Percentiles rank a stretch among this genome's conserved stretches.
phyloP scores from a whole-genome alignment of 2,329 filamentous ascomycete genomes.

The Cytospora leucostoma region DNA sequence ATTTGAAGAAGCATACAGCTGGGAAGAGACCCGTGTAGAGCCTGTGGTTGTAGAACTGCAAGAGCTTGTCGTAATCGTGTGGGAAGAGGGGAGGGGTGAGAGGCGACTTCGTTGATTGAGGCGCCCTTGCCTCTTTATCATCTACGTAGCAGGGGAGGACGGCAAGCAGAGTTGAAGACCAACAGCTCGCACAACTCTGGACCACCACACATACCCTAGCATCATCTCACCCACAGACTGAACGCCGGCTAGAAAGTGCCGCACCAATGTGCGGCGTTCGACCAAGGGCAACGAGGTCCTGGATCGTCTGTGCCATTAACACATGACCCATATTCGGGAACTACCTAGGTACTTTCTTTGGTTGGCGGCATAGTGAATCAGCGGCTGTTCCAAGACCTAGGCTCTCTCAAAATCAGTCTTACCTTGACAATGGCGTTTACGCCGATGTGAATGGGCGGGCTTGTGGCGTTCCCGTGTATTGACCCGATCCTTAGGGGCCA shows the following conservation, averaged over 20 bases:
- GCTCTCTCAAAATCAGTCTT: conserved; percentile 9
- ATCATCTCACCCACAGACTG: neutral
- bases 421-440: neutral
- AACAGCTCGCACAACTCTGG: neutral
- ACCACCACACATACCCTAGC: neutral
- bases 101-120: conserved; percentile 20
- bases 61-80: conserved; percentile 47
- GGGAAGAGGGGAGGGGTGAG: conserved; percentile 23
- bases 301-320: conserved; percentile 9
- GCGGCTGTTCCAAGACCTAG: conserved; percentile 15
- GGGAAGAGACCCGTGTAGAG: conserved; percentile 27
- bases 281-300: neutral
- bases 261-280: neutral
- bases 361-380: conserved; percentile 14
- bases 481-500: neutral
- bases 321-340: conserved; percentile 4
- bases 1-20: conserved; percentile 25
- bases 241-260: neutral
- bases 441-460: conserved; percentile 10
- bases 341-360: neutral
- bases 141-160: neutral
- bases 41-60: conserved; percentile 46
- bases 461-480: neutral
- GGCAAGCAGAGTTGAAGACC: neutral
- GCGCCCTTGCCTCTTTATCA: neutral